Conservation (phyloP, 169 alveolate genomes). For the Babesia ovata region DNA sequence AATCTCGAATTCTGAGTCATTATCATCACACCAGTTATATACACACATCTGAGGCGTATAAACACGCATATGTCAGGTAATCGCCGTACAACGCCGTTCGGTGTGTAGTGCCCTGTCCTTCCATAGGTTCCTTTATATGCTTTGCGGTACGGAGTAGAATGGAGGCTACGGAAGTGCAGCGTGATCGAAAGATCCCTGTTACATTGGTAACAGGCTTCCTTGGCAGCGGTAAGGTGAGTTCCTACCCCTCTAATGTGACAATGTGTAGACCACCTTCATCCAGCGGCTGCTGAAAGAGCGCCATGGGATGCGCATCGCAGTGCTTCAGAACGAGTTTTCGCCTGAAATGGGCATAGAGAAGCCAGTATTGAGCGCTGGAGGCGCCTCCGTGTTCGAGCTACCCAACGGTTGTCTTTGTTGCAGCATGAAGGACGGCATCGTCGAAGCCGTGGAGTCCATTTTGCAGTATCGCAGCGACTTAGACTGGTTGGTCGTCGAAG, state of each 20-base stretch:
- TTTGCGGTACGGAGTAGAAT: neutral
- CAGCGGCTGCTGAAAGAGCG: conserved; percentile 55
- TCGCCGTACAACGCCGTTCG: no score
- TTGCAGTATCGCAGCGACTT: conserved; percentile 30
- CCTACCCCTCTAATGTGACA: neutral
- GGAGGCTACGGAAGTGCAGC: neutral
- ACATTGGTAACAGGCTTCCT: conserved; percentile 80
- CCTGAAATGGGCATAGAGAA: conserved; percentile 88
- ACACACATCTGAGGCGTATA: no score
- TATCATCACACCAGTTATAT: no score
- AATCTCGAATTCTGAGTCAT: no score
- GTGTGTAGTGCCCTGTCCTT: conserved; percentile 2
- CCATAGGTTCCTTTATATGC: neutral
- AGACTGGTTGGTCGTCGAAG: conserved; percentile 66
- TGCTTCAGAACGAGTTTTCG: conserved; percentile 84
- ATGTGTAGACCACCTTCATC: conserved; percentile 76
- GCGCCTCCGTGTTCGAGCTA: conserved; percentile 85
- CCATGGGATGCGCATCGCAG: conserved; percentile 68
- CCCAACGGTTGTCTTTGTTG: conserved; percentile 92
- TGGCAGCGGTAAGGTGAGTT: conserved; percentile 81
- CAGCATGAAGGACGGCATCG: conserved; percentile 83
- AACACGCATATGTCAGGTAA: no score
- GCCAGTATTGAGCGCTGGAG: conserved; percentile 81
- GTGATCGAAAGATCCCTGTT: conserved; percentile 61
- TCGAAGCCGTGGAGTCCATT: conserved; percentile 58